Conservation (phyloP, 1,284 basidiomycete species). For the Hemileia vastatrix region DNA sequence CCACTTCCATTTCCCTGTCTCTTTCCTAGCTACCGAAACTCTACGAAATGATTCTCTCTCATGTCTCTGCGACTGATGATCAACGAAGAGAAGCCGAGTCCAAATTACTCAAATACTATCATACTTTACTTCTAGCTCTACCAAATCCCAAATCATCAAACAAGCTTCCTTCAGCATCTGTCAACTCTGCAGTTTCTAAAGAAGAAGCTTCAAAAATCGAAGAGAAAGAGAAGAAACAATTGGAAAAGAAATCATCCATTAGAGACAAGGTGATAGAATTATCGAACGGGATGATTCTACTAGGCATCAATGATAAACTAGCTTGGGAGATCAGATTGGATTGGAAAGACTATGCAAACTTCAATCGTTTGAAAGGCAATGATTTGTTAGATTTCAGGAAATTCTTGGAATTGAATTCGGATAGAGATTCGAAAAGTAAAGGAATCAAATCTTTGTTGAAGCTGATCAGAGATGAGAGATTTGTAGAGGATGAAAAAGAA, state of each 20-base stretch:
- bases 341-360: conserved; percentile 53
- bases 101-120: conserved; percentile 58
- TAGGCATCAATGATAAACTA: conserved; percentile 62
- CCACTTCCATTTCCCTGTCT: too few relatives aligned
- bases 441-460: too few relatives aligned
- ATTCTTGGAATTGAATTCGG: not conserved
- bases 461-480: not conserved
- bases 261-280: conserved; percentile 60
- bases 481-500: not conserved
- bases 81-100: conserved; percentile 60
- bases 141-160: conserved; percentile 46
- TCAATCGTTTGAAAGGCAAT: conserved; percentile 3
- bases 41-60: conserved; percentile 65
- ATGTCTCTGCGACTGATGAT: conserved; percentile 61
- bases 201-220: conserved; percentile 23
- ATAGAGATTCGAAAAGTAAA: too few relatives aligned
- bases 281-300: conserved; percentile 60
- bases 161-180: too few relatives aligned
- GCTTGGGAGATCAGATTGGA: conserved; percentile 75
- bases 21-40: conserved; percentile 59
- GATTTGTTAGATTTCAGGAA: not conserved
- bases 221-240: too few relatives aligned
- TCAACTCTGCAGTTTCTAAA: conserved; percentile 25
- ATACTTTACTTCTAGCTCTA: conserved; percentile 54
- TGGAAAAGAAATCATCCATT: conserved; percentile 51